Evolutionary conservation across 2,329 filamentous ascomycete genomes (phyloP), one percentile per base, ranked within the genome.

Genomic region (Fusarium tupiense): DNA sequence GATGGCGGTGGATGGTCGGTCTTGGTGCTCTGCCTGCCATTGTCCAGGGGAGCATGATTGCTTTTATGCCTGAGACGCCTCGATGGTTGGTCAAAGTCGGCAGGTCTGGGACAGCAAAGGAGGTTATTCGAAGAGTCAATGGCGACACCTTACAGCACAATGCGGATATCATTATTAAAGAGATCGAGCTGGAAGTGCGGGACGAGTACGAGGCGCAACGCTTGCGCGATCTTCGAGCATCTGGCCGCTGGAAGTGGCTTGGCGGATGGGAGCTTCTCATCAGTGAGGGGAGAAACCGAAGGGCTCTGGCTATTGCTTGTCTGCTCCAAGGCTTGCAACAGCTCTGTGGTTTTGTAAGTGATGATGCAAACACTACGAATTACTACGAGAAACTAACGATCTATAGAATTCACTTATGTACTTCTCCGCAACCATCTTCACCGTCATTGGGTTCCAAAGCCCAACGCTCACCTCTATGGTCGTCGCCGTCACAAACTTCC

Each of bases 1-100:
- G 93, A 4, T 98, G 96, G 95, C 87, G 94, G 57, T 97, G 93
- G 91, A 95, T 98, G 89, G 95, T 98, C 1, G 95, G 95, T 0
- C 83, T 98, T 0, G 96, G 95, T 2, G 93, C 93, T 14, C 71
- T 92, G 33, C 96, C 96, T 0, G 95, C 95, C 1, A 81, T 89
- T 0, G 63, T 95, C 8, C 96, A 98, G 81, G 88, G 90, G 10
- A 80, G 86, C 1, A 84, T 97, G 62, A 84, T 98, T 67, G 76
- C 90, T 6, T 86, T 90, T 59, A 92, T 98, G 89, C 95, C 95
- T 0, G 96, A 98, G 83, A 97, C 94, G 19, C 96, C 96, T 40
- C 88, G 96, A 31, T 98, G 94, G 92, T 87, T 98, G 29, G 91
- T 97, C 26, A 92, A 91, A 80, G 90, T 88, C 7, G 92, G 91